Evolutionary conservation across 2,329 filamentous ascomycete genomes (phyloP), one percentile per base, ranked within the genome.

Genomic region (Sclerotinia subarctica): DNA sequence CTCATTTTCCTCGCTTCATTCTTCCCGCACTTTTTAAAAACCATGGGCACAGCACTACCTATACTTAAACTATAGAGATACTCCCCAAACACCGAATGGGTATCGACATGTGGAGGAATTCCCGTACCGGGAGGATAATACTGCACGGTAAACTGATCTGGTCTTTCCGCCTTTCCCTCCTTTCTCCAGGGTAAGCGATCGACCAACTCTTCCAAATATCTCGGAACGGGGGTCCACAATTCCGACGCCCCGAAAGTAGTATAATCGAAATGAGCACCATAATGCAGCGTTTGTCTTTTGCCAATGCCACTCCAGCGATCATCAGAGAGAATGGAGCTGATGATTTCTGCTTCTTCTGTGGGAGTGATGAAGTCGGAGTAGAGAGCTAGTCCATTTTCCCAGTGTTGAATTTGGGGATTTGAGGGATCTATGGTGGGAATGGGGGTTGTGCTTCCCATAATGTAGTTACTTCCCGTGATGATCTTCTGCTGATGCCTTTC

Each of bases 101-200:
- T 86, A 76, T 88, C 86, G 65, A 85, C 85, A 72, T 88, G 86
- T 0, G 86, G 86, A 13, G 86, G 86, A 71, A 88, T 88, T 1
- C 86, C 86, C 0, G 82, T 79, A 7, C 86, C 86, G 0, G 85
- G 85, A 0, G 86, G 83, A 73, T 88, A 88, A 74, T 86, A 82
- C 76, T 88, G 85, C 21, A 87, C 77, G 71, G 85, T 87, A 71
- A 88, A 84, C 73, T 88, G 86, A 64, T 86, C 84, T 0, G 84
- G 84, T 6, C 15, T 19, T 1, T 19, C 44, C 1, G 6, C 24
- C 1, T 42, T 42, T 17, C 38, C 21, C 1, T 21, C 62, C n/a
- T 42, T 11, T 1, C 7, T 2, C n/a, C 62, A 15, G 17, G 65
- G 65, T 3, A 67, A 15, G 2, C 56, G 26, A 19, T 19, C 35